Percentiles rank a stretch among this genome's conserved stretches.
Conservation (phyloP, 1,284 basidiomycete species). For the Uromyces viciae-fabae region DNA sequence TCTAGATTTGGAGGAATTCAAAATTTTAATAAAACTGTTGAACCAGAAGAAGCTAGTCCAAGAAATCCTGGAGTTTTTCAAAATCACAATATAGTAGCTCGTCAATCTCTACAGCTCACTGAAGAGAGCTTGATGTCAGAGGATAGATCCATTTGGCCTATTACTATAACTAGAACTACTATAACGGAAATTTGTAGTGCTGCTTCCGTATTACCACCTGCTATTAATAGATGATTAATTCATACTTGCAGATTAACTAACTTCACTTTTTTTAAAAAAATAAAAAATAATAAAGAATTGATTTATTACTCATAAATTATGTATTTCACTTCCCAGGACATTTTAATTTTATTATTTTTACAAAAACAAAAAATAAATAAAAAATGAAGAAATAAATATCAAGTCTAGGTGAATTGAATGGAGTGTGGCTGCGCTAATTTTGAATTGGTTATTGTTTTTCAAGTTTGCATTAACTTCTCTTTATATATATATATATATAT, state of each 20-base stretch:
- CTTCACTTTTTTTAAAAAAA: constrained; percentile 1
- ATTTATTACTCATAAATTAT: too few species aligned
- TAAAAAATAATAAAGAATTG: too few species aligned
- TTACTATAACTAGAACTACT: constrained; percentile 28
- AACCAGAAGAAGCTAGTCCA: not conserved
- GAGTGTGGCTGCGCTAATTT: too few species aligned
- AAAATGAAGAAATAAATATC: too few species aligned
- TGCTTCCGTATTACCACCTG: not conserved
- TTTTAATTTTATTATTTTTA: too few species aligned
- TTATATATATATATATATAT: too few species aligned
- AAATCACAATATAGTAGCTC: not conserved
- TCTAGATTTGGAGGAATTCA: not conserved
- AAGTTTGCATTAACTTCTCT: too few species aligned
- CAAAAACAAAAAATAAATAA: too few species aligned
- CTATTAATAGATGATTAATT: not conserved
- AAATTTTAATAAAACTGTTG: not conserved
- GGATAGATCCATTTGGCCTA: constrained; percentile 6
- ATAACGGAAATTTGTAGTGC: constrained; percentile 21
- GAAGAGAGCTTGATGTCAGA: not conserved
- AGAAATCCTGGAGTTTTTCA: not conserved
- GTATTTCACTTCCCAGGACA: too few species aligned
- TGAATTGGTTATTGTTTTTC: too few species aligned
- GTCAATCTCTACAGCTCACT: not conserved
- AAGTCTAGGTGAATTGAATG: too few species aligned
- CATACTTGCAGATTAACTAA: not conserved